Evolutionary conservation across 2,329 filamentous ascomycete genomes (phyloP).

Genomic region (Neonectria hederae): DNA sequence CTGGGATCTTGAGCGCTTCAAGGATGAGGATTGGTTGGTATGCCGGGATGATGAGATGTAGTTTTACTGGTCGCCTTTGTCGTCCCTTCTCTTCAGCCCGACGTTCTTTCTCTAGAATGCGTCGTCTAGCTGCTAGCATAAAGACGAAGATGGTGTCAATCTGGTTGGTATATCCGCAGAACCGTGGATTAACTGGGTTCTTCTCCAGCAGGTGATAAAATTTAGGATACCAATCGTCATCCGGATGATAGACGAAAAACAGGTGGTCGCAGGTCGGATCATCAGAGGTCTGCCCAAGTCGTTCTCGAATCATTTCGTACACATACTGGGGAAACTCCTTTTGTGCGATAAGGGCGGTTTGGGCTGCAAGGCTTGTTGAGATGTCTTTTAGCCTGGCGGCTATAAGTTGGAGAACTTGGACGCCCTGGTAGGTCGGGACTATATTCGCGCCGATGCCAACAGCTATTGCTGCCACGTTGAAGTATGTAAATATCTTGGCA

Average conservation of each 20-base stretch:
- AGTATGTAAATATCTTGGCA: slow-evolving; percentile 44
- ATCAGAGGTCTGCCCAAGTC: slow-evolving; percentile 45
- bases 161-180: slow-evolving; percentile 53
- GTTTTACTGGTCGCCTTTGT: slow-evolving; percentile 35
- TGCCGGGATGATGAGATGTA: slow-evolving; percentile 52
- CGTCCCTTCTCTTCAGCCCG: slow-evolving; percentile 37
- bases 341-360: slow-evolving; percentile 50
- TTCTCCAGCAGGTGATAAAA: slow-evolving; percentile 51
- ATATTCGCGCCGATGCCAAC: slow-evolving; percentile 48
- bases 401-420: slow-evolving; percentile 49
- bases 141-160: slow-evolving; percentile 53
- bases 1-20: slow-evolving; percentile 48
- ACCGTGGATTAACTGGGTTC: slow-evolving; percentile 44
- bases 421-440: slow-evolving; percentile 48
- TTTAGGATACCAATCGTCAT: slow-evolving; percentile 53
- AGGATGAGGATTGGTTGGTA: slow-evolving; percentile 51
- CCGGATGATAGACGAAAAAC: slow-evolving; percentile 54
- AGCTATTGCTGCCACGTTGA: slow-evolving; percentile 44
- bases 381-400: slow-evolving; percentile 49
- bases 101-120: slow-evolving; percentile 39
- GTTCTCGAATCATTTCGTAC: slow-evolving; percentile 49
- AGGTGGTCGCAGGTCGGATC: slow-evolving; percentile 47
- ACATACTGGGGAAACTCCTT: slow-evolving; percentile 50
- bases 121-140: slow-evolving; percentile 48
- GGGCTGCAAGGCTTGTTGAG: slow-evolving; percentile 45